These are phyloP conservation scores for Ogataea minuta DNA, from an alignment of 805 yeast genomes.

Conservation along the genomic window DNA sequence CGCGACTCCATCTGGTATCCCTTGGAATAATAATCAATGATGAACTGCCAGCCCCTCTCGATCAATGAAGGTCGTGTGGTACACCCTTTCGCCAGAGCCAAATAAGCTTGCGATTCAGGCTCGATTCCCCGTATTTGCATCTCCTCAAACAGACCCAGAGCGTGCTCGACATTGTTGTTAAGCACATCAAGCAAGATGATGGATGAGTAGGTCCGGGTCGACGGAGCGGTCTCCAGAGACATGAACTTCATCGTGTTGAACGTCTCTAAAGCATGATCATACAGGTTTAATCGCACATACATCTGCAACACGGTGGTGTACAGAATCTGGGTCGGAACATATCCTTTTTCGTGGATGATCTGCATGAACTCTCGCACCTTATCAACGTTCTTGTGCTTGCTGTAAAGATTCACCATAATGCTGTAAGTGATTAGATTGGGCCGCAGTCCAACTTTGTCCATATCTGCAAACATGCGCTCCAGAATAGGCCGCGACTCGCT, in stretches of 20 bases:
- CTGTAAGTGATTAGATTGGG: constrained; percentile 44
- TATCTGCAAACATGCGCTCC: constrained; percentile 34
- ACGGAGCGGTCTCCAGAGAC: constrained; percentile 65
- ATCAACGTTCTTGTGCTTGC: constrained; percentile 38
- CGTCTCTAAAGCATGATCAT: constrained; percentile 61
- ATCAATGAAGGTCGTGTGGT: constrained; percentile 47
- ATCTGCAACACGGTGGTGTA: constrained; percentile 61
- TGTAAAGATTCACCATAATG: constrained; percentile 44
- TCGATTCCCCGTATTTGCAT: constrained; percentile 39
- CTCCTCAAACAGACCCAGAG: constrained; percentile 73
- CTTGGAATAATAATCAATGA: constrained; percentile 57
- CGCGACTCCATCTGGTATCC: constrained; percentile 36
- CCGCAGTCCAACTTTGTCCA: constrained; percentile 25
- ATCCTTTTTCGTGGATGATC: constrained; percentile 38
- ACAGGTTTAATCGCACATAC: constrained; percentile 51
- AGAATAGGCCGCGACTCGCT: constrained; percentile 28
- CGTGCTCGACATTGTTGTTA: constrained; percentile 65
- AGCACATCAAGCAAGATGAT: constrained; percentile 66
- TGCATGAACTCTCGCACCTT: constrained; percentile 38
- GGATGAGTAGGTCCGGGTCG: constrained; percentile 62
- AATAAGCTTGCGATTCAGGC: constrained; percentile 46
- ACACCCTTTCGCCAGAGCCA: constrained; percentile 68
- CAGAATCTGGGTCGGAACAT: constrained; percentile 44
- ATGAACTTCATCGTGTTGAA: constrained; percentile 86
- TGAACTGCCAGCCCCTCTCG: constrained; percentile 72